Evolutionary conservation across 1,284 basidiomycete species (phyloP).

Genomic region (Boletellus dicymbophilus): DNA sequence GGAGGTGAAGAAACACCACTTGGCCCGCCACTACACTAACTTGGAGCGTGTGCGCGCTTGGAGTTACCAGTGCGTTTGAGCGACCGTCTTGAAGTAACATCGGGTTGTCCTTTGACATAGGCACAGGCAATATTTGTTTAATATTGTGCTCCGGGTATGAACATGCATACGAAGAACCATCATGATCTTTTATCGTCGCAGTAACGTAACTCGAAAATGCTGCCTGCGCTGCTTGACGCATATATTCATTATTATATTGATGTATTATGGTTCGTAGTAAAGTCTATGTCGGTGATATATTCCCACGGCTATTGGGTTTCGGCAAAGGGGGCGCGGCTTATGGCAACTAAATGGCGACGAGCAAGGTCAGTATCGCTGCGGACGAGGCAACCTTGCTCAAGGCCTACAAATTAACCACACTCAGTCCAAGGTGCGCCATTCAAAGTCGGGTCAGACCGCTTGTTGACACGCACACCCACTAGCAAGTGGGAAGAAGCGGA

Average conservation of each 20-base stretch:
- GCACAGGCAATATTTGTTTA: slow-evolving; percentile 89
- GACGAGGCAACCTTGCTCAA: slow-evolving; percentile 77
- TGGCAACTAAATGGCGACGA: slow-evolving; percentile 30
- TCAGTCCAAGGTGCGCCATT: slow-evolving; percentile 60
- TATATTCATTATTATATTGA: no score
- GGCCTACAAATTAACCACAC: slow-evolving; percentile 70
- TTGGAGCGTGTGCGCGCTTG: slow-evolving; percentile 99
- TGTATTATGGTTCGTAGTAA: no score
- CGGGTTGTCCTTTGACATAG: slow-evolving; percentile 9
- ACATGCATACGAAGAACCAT: no score
- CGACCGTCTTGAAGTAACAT: slow-evolving; percentile 1
- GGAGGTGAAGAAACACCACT: slow-evolving; percentile 96
- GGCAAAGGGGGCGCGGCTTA: no score
- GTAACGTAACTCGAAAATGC: no score
- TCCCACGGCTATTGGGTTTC: no score
- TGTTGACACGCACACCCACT: slow-evolving; percentile 7
- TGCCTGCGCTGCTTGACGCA: no score
- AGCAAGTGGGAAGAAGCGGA: slow-evolving; percentile 84
- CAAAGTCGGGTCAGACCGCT: background rate
- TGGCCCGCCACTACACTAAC: slow-evolving; percentile 98
- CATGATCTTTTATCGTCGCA: no score
- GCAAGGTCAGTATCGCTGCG: slow-evolving; percentile 61
- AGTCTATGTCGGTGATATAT: no score
- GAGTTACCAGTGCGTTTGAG: slow-evolving; percentile 81
- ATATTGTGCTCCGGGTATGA: slow-evolving; percentile 75